Evolutionary conservation across 305 asterid species (phyloP), one percentile per base, ranked within the genome.

Genomic region (Coffea humblotiana): DNA sequence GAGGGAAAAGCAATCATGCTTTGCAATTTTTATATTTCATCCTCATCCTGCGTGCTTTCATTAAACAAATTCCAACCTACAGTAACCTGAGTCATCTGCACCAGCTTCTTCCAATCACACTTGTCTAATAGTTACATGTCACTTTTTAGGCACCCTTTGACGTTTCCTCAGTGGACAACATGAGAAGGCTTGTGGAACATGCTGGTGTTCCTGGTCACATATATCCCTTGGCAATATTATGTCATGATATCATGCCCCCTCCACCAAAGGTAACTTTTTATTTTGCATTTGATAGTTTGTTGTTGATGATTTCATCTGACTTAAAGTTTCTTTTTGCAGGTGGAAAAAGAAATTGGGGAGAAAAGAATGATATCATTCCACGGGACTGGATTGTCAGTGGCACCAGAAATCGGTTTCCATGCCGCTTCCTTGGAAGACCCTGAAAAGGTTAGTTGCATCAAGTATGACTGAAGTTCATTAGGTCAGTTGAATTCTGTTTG

Each of bases 291-390:
- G 54, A 64, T 27, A 47, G 40, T 65, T 66, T 48, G 72, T 77
- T 76, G 12, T 32, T 82, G 71, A 47, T 68, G 76, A 54, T 32
- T 49, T 71, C n/a, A 52, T 54, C 69, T 81, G 49, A 80, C 73
- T 78, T 19, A 25, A n/a, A 75, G 43, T 49, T 78, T 15, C 77
- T 78, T 21, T 63, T 69, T 32, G 76, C 76, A 94, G 98, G 94
- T 94, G 82, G 97, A 94, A 89, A 94, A 92, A 90, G 97, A 94
- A 64, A 90, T 94, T 68, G 97, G 98, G 51, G 98, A 94, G 91
- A 90, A 88, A 87, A 87, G 98, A 86, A 73, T 87, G 75, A 88
- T 94, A 78, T 90, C 93, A 75, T 94, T 88, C 85, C 97, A 94
- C 81, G 98, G 98, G 64, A 83, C 83, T 81, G 97, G 98, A 84